These are phyloP conservation scores for Hypoxylon sp. DNA, from an alignment of 2,329 filamentous ascomycete genomes.

Conservation along the genomic window DNA sequence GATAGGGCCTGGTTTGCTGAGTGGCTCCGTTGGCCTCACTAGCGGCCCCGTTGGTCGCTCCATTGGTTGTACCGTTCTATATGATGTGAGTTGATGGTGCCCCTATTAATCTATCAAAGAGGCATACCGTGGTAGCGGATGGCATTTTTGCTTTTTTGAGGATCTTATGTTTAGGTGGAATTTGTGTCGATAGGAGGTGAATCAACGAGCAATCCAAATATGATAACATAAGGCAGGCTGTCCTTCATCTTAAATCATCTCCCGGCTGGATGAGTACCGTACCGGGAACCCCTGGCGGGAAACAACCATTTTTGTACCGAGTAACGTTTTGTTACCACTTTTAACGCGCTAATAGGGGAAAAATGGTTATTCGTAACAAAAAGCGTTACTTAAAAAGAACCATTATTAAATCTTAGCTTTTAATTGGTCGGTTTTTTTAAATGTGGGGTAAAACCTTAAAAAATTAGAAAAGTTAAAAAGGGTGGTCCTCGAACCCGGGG, in stretches of 20 bases:
- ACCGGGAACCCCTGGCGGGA: too few species aligned
- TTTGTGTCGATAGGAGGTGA: not conserved
- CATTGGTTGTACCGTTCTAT: constrained; percentile 3
- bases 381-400: too few species aligned
- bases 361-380: too few species aligned
- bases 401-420: too few species aligned
- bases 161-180: not conserved
- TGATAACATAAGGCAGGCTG: not conserved
- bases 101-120: not conserved
- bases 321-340: too few species aligned
- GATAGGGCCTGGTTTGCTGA: constrained; percentile 4
- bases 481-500: too few species aligned
- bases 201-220: not conserved
- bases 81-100: not conserved
- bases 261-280: not conserved
- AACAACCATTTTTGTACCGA: too few species aligned
- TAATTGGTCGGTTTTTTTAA: too few species aligned
- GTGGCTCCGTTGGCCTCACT: constrained; percentile 7
- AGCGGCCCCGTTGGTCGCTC: constrained; percentile 6
- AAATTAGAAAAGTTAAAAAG: too few species aligned
- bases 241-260: constrained; percentile 2
- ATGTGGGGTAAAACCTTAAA: too few species aligned
- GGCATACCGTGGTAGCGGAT: constrained; percentile 4
- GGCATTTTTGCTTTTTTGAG: not conserved
- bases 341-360: too few species aligned